Evolutionary conservation across 331 rosid species (phyloP), one percentile per base, ranked within the genome.

Genomic region (Prunus yedoensis): DNA sequence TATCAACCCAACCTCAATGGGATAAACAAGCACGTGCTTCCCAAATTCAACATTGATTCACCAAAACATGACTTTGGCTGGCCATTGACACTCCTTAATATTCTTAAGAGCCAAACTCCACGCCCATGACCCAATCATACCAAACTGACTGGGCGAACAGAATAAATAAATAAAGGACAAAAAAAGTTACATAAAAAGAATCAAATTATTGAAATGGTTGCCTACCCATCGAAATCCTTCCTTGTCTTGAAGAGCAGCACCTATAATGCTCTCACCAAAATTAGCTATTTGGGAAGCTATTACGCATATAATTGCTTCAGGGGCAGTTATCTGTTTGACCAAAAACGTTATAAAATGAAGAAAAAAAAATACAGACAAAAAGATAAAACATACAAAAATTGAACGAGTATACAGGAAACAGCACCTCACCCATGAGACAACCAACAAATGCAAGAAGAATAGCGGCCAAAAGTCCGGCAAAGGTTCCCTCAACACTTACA

Each of bases 181-280:
- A 25, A 50, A 35, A 69, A 21, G 32, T 23, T 10, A 61, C 49
- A 8, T 4, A 2, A n/a, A 58, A 47, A 27, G 53, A 66, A 59
- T 52, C 10, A 43, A 16, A 73, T 10, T 14, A 76, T 13, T 71
- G 38, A 59, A 60, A 77, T 18, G 49, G 51, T 47, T 27, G 66
- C 93, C 12, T 87, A 95, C 99, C 99, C 99, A 92, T 78, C 53
- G 82, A 85, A 89, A 90, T 82, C 99, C 99, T 80, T 92, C 94
- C 88, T 92, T 95, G 66, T 91, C 99, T 87, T 95, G 99, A 79
- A 90, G 78, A 21, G 86, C 77, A 74, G 99, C 97, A 81, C 99
- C 99, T 56, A 95, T 95, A 77, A 95, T 67, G 88, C 99, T 95
- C 84, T 95, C 98, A 11, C 99, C 98, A 77, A 95, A 78, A 83